Percentiles rank a stretch among this genome's conserved stretches.
Conservation (phyloP, 305 asterid species). For the Euphrasia arctica region DNA sequence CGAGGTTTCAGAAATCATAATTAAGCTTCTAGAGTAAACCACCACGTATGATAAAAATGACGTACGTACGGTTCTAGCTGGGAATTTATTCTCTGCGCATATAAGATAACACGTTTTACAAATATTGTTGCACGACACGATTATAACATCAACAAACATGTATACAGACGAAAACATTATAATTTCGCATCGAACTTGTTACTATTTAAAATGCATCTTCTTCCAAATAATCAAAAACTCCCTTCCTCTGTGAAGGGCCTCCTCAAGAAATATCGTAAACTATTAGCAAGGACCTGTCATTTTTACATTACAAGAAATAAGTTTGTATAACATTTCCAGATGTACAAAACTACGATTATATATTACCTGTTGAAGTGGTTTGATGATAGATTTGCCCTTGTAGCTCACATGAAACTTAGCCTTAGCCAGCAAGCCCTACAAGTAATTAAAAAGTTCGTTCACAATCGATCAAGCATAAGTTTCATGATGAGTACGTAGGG, state of each 20-base stretch:
- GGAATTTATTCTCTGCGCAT: background rate
- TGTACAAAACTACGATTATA: background rate
- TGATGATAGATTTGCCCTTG: constrained; percentile 80
- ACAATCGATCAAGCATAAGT: no score
- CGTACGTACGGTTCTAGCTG: background rate
- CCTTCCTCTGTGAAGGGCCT: constrained; percentile 82
- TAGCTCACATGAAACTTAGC: constrained; percentile 92
- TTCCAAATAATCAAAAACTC: constrained; percentile 56
- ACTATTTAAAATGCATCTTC: background rate
- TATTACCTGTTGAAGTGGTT: constrained; percentile 88
- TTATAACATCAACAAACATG: background rate
- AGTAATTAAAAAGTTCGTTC: constrained; percentile 8
- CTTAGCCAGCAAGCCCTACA: constrained; percentile 91
- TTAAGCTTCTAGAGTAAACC: no score
- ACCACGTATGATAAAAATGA: no score
- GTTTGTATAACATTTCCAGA: background rate
- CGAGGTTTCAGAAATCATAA: no score
- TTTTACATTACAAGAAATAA: background rate
- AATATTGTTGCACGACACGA: background rate
- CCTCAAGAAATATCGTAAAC: constrained; percentile 77
- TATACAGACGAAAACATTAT: background rate
- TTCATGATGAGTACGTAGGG: no score
- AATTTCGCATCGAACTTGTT: background rate
- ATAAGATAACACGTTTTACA: background rate
- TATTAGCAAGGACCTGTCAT: constrained; percentile 78